Evolutionary conservation across 805 yeast species (phyloP), one percentile per base, ranked within the genome.

Genomic region (Candida endomychidarum): DNA sequence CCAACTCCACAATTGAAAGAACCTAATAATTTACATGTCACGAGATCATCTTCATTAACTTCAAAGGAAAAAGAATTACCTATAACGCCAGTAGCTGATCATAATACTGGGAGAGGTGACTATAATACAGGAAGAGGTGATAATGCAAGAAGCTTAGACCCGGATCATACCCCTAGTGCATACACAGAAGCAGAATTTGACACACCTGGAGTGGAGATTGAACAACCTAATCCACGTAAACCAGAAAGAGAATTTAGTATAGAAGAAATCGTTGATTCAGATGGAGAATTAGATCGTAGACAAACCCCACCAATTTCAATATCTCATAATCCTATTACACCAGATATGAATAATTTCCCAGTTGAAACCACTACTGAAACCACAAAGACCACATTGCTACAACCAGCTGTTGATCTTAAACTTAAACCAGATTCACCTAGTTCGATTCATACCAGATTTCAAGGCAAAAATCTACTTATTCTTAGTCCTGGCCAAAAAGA

Each of bases 221-320:
- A 29, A 17, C 35, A 30, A 21, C 36, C 25, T 12, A 28, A 38
- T 21, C 28, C 49, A 19, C 11, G 34, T 21, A 20, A 33, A 29
- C 24, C 41, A 8, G 57, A 51, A n/a, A 40, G 55, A 40, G 66
- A 61, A 22, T 60, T 51, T 23, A 63, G 65, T 3, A 67, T 69
- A 36, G 74, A 68, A 50, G 74, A 69, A 46, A 56, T 65, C 17
- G 61, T 64, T 41, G 70, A 65, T 46, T 55, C 63, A 19, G 73
- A 68, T 43, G 72, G 66, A 34, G 70, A 65, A 48, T 46, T 59
- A 16, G 54, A 49, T 11, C 40, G 26, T 28, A 25, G 42, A 26
- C 40, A 19, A 4, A 29, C 42, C 11, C 42, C 42, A 8, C 42
- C 38, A 8, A 14, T 29, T 5, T 15, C 38, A 16, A 20, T 17